A percentile compares a stretch with the other conserved stretches of the same genome.
Evolutionary conservation across 108 stramenopile species (phyloP).

Genomic region (Cyclostephanos invisitatus): DNA sequence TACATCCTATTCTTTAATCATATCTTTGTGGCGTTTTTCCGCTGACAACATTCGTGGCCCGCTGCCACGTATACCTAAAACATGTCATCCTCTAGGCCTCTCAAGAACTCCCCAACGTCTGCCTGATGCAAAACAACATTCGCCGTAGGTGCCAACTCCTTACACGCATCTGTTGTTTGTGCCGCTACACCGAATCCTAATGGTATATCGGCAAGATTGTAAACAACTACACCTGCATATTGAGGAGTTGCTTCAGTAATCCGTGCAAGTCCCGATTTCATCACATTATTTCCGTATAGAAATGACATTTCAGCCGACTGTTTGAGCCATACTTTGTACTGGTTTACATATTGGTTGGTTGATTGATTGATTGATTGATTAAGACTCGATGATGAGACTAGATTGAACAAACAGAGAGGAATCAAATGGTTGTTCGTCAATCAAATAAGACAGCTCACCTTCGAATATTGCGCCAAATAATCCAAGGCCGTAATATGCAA

Average conservation of each 20-base stretch:
- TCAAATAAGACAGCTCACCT: constrained; percentile 42
- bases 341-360: not conserved
- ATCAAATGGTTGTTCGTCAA: not conserved
- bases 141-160: constrained; percentile 92
- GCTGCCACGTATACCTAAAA: constrained; percentile 45
- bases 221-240: constrained; percentile 98
- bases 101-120: constrained; percentile 97
- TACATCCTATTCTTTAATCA: not conserved
- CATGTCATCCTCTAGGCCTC: constrained; percentile 93
- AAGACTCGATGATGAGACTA: not conserved
- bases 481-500: constrained; percentile 95
- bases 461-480: constrained; percentile 93
- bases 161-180: constrained; percentile 92
- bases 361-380: not conserved
- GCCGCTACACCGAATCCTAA: constrained; percentile 98
- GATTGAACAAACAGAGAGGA: not conserved
- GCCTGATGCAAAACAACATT: constrained; percentile 98
- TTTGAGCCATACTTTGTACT: constrained; percentile 99
- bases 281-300: constrained; percentile 97
- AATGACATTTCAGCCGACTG: constrained; percentile 97
- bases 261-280: constrained; percentile 92
- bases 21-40: no score
- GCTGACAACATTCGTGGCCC: not conserved
- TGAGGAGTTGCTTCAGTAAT: constrained; percentile 97
- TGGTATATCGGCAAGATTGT: constrained; percentile 93